Evolutionary conservation across 73 alveolate genomes (phyloP), one percentile per base, ranked within the genome.

Genomic region (Paramecium octaurelia): DNA sequence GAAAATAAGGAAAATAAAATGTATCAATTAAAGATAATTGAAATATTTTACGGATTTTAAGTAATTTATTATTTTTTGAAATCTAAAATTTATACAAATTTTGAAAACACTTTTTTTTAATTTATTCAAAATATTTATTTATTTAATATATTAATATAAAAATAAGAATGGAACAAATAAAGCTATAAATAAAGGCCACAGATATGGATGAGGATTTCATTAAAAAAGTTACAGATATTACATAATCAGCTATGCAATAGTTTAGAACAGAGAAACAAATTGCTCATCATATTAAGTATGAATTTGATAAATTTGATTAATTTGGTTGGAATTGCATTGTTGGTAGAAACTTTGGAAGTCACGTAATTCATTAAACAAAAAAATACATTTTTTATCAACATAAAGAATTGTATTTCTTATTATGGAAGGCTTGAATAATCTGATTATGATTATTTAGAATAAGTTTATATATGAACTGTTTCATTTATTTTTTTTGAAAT

Each of bases 291-390:
- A 64, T 87, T 23, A 87, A 87, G 42, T 58, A 58, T 24, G 93
- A 87, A 64, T 87, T 87, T 60, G 93, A 87, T 68, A 87, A 87
- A 76, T 42, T 60, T 87, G 93, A 87, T 64, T 36, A 86, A 42
- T 87, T 64, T 40, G 93, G 93, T 11, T 96, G 98, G 98, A 96
- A 96, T 69, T 95, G 95, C 54, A 93, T 96, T 58, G 96, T 96
- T 7, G 98, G 98, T 10, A 94, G 96, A 92, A 92, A 93, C 92
- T 96, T 96, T 58, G 98, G 98, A 8, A 93, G 97, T n/a, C 97
- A 94, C 40, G 96, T 96, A 14, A 95, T 96, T 20, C 97, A 96
- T 90, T 95, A 96, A 90, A 96, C 98, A 54, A 92, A 93, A 54
- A 71, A 93, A 84, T 96, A 96, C 64, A 43, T 94, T 29, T 96